phyloP scores from a whole-genome alignment of 352 stramenopile genomes.

The Phytophthora parvispora region DNA sequence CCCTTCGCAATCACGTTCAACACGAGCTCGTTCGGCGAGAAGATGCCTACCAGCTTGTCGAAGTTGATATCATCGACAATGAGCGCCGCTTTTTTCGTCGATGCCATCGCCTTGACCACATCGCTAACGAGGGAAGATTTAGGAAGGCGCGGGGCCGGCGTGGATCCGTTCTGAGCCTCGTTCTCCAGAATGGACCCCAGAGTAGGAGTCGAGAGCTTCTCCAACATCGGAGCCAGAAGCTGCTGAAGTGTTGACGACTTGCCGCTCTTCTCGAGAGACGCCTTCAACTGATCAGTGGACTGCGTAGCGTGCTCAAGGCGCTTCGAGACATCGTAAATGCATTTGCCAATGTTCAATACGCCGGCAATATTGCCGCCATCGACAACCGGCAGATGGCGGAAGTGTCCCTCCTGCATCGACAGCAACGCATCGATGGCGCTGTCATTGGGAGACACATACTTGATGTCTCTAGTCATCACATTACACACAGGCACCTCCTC shows the following conservation, averaged over 20 bases:
- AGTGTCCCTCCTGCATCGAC: slow-evolving; percentile 98
- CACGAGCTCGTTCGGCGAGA: slow-evolving; percentile 98
- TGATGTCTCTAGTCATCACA: slow-evolving; percentile 98
- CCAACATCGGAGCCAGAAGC: slow-evolving; percentile 81
- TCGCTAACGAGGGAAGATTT: slow-evolving; percentile 90
- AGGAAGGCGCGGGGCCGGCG: slow-evolving; percentile 73
- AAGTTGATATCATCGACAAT: slow-evolving; percentile 93
- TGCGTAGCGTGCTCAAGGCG: slow-evolving; percentile 94
- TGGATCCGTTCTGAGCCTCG: slow-evolving; percentile 52
- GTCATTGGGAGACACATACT: slow-evolving; percentile 95
- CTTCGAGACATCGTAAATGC: slow-evolving; percentile 98
- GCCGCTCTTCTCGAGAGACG: slow-evolving; percentile 80
- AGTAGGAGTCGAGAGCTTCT: slow-evolving; percentile 86
- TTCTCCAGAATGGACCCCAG: slow-evolving; percentile 90
- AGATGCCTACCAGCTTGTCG: slow-evolving; percentile 94
- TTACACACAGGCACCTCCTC: slow-evolving; percentile 75
- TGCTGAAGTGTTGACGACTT: slow-evolving; percentile 83
- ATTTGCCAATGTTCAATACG: slow-evolving; percentile 99
- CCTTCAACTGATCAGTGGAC: slow-evolving; percentile 88
- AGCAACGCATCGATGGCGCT: slow-evolving; percentile 97
- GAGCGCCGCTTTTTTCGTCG: slow-evolving; percentile 92
- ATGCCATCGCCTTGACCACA: slow-evolving; percentile 82
- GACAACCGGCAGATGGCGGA: slow-evolving; percentile 98
- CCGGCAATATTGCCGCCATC: slow-evolving; percentile 91
- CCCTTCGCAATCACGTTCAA: slow-evolving; percentile 95